Conservation (phyloP, 1,284 basidiomycete genomes). For the Stygiomarasmius scandens region DNA sequence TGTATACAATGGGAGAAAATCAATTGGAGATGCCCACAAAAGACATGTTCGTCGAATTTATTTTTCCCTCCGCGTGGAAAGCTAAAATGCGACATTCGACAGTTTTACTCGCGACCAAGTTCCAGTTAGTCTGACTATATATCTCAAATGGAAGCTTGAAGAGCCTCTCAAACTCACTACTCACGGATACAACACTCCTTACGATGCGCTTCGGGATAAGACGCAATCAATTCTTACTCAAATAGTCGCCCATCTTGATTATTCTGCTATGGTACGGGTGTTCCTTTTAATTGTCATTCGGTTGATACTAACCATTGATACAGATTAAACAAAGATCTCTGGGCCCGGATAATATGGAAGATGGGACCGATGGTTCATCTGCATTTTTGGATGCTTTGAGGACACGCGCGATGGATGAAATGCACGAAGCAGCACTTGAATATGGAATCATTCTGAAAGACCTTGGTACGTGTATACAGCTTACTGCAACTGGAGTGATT, state of each 20-base stretch:
- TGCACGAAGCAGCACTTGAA: conserved; percentile 75
- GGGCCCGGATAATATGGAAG: conserved; percentile 72
- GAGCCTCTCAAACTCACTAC: conserved; percentile 78
- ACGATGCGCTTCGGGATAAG: conserved; percentile 80
- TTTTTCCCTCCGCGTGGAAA: background rate
- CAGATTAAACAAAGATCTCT: conserved; percentile 78
- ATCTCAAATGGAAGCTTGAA: conserved; percentile 79
- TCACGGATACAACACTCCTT: conserved; percentile 80
- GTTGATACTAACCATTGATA: background rate
- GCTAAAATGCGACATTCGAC: conserved; percentile 4
- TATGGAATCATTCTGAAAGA: conserved; percentile 81
- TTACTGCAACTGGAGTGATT: background rate
- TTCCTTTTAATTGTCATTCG: background rate
- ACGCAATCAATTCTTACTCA: conserved; percentile 83
- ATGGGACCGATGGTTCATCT: conserved; percentile 65
- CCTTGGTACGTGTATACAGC: conserved; percentile 55
- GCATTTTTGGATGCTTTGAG: conserved; percentile 79
- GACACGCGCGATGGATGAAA: conserved; percentile 81
- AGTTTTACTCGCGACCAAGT: conserved; percentile 84
- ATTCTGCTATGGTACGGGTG: conserved; percentile 35
- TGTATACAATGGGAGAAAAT: conserved; percentile 79
- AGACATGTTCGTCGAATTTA: conserved; percentile 57
- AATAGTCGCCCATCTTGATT: conserved; percentile 72
- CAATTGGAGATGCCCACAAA: conserved; percentile 84
- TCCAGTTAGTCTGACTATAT: conserved; percentile 79